Evolutionary conservation across 2,329 filamentous ascomycete species (phyloP), one percentile per base, ranked within the genome.

Genomic region (Tolypocladium sp.): DNA sequence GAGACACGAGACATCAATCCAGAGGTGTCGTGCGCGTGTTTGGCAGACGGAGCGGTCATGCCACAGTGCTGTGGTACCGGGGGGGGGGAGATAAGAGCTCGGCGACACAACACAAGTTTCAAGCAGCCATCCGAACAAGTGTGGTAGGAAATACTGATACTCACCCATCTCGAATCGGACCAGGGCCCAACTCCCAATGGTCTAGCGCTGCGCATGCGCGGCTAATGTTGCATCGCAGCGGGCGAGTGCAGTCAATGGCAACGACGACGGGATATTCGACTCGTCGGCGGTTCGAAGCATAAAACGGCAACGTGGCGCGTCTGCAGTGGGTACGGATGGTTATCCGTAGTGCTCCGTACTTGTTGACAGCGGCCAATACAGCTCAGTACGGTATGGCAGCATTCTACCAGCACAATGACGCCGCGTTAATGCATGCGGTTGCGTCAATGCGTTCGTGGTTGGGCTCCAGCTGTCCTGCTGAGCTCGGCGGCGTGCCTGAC

Each of bases 131-230:
- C 12, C 13, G n/a, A 13, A 27, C 4, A 40, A 7, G 13, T 9
- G 52, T 33, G 49, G 30, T n/a, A 20, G n/a, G 46, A 33, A n/a
- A 40, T 22, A 49, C 27, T 58, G 58, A 51, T 41, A 63, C 66
- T 65, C 58, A 68, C 67, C 64, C 67, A 68, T 68, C 60, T 66
- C 65, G 58, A 64, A 63, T 60, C 61, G 59, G 62, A 64, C 65
- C 63, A 53, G 59, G 59, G 62, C 64, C 60, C 61, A 64, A 61
- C 44, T 63, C 65, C 61, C 62, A 60, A 57, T 61, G 55, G 55
- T 61, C 57, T 63, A 58, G 54, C 58, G 56, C 57, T 57, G 59
- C 59, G 60, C 64, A 63, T 64, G 60, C 58, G 60, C 59, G 62
- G 58, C 60, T 58, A 59, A 30, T 44, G 57, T 51, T 54, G 55